Evolutionary conservation across 768 basidiomycete species (phyloP).

Genomic region (Tricholomella constricta): DNA sequence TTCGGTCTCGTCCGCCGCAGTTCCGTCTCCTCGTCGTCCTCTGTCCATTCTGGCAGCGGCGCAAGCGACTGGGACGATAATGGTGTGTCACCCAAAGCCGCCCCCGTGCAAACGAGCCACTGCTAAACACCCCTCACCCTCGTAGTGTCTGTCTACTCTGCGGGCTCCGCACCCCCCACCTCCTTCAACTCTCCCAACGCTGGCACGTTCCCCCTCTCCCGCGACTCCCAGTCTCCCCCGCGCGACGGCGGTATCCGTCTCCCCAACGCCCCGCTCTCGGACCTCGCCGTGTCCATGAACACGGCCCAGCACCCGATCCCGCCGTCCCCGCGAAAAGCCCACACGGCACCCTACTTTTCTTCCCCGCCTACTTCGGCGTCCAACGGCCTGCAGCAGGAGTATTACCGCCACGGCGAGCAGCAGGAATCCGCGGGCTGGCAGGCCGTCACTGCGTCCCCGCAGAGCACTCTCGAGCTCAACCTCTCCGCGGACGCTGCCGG

Average conservation of each 20-base stretch:
- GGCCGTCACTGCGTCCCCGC: constrained; percentile 8
- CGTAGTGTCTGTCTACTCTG: constrained; percentile 54
- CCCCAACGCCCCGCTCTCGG: constrained; percentile 70
- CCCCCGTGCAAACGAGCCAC: constrained; percentile 15
- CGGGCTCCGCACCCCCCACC: constrained; percentile 62
- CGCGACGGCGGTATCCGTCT: constrained; percentile 67
- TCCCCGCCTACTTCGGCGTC: constrained; percentile 10
- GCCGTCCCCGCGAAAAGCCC: constrained; percentile 19
- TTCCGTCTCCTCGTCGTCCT: constrained; percentile 64
- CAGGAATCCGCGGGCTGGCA: constrained; percentile 12
- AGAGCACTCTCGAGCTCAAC: not conserved
- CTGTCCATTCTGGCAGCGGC: constrained; percentile 55
- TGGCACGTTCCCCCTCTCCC: constrained; percentile 60
- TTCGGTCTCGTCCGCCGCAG: constrained; percentile 53
- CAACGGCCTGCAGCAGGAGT: constrained; percentile 7
- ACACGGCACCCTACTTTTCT: constrained; percentile 18
- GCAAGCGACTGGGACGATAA: constrained; percentile 84
- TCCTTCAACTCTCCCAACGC: constrained; percentile 68
- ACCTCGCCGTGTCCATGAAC: constrained; percentile 53
- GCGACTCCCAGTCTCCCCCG: constrained; percentile 53
- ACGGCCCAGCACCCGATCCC: constrained; percentile 16
- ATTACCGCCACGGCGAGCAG: constrained; percentile 15
- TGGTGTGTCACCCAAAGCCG: constrained; percentile 47
- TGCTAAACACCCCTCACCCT: constrained; percentile 19
- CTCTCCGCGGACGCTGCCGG: constrained; percentile 2